Conservation (phyloP, 768 basidiomycete species). For the Trametes elegans region DNA sequence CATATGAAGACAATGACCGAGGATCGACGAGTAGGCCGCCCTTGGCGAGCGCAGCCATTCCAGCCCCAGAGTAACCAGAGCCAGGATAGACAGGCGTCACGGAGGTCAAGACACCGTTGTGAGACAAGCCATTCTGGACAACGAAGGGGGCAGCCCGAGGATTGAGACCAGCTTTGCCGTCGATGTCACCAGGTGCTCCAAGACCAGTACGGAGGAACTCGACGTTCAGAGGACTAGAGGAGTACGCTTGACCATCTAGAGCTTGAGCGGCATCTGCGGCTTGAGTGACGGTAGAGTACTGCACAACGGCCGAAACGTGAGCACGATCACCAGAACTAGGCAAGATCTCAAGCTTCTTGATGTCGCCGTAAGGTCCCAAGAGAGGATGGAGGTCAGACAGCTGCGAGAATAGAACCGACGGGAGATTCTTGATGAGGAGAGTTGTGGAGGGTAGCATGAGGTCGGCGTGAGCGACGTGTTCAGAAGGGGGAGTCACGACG, state of each 20-base stretch:
- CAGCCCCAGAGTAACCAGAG: conserved; percentile 10
- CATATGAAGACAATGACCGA: conserved; percentile 13
- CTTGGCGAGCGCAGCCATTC: conserved; percentile 8
- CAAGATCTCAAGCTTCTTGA: conserved; percentile 58
- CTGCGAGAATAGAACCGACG: conserved; percentile 65
- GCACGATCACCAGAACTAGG: conserved; percentile 33
- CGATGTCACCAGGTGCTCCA: neutral
- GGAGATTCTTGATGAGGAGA: conserved; percentile 63
- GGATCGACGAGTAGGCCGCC: conserved; percentile 20
- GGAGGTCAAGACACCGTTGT: conserved; percentile 4
- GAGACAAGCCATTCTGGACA: conserved; percentile 10
- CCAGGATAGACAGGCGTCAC: conserved; percentile 15
- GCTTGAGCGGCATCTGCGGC: conserved; percentile 65
- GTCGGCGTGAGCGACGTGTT: conserved; percentile 9
- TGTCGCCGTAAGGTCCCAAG: conserved; percentile 67
- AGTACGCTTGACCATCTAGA: conserved; percentile 63
- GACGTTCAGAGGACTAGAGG: conserved; percentile 40
- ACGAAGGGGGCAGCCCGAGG: conserved; percentile 34
- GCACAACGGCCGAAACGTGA: conserved; percentile 58
- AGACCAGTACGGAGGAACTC: conserved; percentile 32
- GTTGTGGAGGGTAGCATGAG: conserved; percentile 22
- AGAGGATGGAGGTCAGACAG: conserved; percentile 68
- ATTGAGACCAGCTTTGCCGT: conserved; percentile 29
- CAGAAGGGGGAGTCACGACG: conserved; percentile 18
- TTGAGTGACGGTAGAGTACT: conserved; percentile 51